Evolutionary conservation across 768 basidiomycete genomes (phyloP).

Genomic region (Macrolepiota dolichaula): DNA sequence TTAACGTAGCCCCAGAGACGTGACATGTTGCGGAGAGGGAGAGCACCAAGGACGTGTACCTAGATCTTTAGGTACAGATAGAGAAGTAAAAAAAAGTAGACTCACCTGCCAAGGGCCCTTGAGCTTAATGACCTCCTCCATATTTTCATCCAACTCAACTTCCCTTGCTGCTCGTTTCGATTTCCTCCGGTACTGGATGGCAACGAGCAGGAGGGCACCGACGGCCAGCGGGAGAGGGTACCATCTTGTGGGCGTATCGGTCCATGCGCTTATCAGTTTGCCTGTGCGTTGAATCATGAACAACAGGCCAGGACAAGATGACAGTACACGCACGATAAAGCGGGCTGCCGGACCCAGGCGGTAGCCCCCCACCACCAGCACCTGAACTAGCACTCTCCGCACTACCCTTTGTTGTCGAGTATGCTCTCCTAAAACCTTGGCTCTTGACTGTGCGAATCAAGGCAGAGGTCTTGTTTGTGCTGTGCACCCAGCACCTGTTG

Average conservation of each 20-base stretch:
- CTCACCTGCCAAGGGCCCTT: slow-evolving; percentile 93
- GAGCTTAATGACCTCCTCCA: slow-evolving; percentile 73
- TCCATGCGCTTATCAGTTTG: slow-evolving; percentile 75
- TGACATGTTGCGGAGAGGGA: slow-evolving; percentile 94
- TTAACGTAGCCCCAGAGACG: slow-evolving; percentile 97
- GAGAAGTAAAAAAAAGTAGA: slow-evolving; percentile 13
- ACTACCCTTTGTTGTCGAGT: slow-evolving; percentile 30
- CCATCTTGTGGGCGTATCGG: slow-evolving; percentile 88
- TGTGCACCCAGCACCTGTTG: slow-evolving; percentile 48
- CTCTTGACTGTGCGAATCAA: slow-evolving; percentile 42
- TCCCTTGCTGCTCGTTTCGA: slow-evolving; percentile 46
- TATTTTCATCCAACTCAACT: slow-evolving; percentile 79
- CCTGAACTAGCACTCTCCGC: slow-evolving; percentile 20
- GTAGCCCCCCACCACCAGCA: slow-evolving; percentile 11
- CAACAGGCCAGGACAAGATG: background rate
- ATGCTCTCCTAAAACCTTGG: slow-evolving; percentile 33
- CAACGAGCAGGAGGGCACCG: slow-evolving; percentile 82
- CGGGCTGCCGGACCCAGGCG: slow-evolving; percentile 36
- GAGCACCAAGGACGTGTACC: slow-evolving; percentile 96
- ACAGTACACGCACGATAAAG: slow-evolving; percentile 46
- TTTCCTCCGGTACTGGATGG: slow-evolving; percentile 71
- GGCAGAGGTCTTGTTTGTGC: slow-evolving; percentile 51
- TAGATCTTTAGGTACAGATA: slow-evolving; percentile 22
- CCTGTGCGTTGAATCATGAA: slow-evolving; percentile 30
- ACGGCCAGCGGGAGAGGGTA: slow-evolving; percentile 91